Evolutionary conservation across 2,329 filamentous ascomycete genomes (phyloP).

Genomic region (Colletotrichum sp.): DNA sequence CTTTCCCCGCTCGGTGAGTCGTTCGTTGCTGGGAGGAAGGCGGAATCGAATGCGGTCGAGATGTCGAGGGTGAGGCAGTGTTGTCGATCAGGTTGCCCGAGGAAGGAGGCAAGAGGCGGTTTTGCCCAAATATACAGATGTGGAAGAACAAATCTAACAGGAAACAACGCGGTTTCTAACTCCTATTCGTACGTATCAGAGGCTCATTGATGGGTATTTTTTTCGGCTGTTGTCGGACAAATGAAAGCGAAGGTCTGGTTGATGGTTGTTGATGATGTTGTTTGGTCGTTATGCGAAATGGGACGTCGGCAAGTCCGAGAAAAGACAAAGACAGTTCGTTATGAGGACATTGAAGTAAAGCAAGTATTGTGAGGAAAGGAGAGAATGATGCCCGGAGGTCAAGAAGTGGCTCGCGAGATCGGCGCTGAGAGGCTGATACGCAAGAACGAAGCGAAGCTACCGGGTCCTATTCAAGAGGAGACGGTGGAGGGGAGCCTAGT

Average conservation of each 20-base stretch:
- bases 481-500: not conserved
- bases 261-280: constrained; percentile 5
- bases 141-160: constrained; percentile 15
- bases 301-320: constrained; percentile 12
- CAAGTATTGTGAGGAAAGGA: constrained; percentile 22
- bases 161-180: constrained; percentile 26
- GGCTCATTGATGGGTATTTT: constrained; percentile 40
- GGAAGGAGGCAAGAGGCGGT: not conserved
- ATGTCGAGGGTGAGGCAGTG: not conserved
- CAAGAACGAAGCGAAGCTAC: constrained; percentile 22
- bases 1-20: not conserved
- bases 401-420: not conserved
- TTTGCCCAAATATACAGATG: constrained; percentile 14
- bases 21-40: not conserved
- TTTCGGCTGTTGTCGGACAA: constrained; percentile 14
- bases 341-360: constrained; percentile 44
- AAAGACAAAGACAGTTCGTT: constrained; percentile 43
- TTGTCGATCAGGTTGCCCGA: not conserved
- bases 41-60: not conserved
- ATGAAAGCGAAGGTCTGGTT: constrained; percentile 22
- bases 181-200: constrained; percentile 38
- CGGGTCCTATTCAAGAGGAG: constrained; percentile 29
- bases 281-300: constrained; percentile 19
- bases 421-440: constrained; percentile 19
- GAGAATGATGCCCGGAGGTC: constrained; percentile 7